Percentiles rank a stretch among this genome's conserved stretches.
Evolutionary conservation across 495 filamentous ascomycete species (phyloP).

Genomic region (Penicillium longicatenatum): DNA sequence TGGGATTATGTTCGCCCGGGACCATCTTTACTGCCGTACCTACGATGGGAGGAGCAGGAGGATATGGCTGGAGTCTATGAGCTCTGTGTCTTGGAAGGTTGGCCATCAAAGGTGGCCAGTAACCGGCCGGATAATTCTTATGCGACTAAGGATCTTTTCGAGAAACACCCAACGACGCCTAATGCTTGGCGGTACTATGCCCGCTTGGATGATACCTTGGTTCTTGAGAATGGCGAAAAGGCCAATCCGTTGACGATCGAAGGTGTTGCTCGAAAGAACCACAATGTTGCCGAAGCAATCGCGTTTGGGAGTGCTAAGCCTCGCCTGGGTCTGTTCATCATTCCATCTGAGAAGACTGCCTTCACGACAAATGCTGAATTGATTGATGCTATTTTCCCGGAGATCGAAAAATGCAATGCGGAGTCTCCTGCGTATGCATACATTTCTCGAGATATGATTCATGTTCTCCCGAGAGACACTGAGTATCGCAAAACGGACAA

Average conservation of each 20-base stretch:
- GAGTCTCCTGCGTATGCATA: conserved; percentile 35
- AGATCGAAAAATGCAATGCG: conserved; percentile 45
- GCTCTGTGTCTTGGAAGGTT: conserved; percentile 54
- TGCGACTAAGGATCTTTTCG: conserved; percentile 59
- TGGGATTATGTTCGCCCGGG: conserved; percentile 62
- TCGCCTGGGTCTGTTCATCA: conserved; percentile 33
- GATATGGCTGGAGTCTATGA: conserved; percentile 50
- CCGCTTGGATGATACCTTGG: conserved; percentile 39
- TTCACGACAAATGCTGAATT: conserved; percentile 1
- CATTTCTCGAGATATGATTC: conserved; percentile 14
- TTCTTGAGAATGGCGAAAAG: conserved; percentile 44
- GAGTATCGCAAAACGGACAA: conserved; percentile 55
- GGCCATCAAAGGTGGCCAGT: conserved; percentile 62
- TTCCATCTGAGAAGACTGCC: conserved; percentile 25
- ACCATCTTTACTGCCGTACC: conserved; percentile 24
- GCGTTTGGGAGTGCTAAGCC: conserved; percentile 34
- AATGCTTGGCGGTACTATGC: conserved; percentile 33
- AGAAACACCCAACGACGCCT: conserved; percentile 31
- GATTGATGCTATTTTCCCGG: conserved; percentile 38
- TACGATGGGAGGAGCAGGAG: conserved; percentile 53
- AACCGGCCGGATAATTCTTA: conserved; percentile 60
- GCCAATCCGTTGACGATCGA: conserved; percentile 41
- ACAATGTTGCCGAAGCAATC: conserved; percentile 15
- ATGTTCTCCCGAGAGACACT: conserved; percentile 42
- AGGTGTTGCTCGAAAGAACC: conserved; percentile 20